Conservation (phyloP, 1,284 basidiomycete species). For the Trichosporon sp. region DNA sequence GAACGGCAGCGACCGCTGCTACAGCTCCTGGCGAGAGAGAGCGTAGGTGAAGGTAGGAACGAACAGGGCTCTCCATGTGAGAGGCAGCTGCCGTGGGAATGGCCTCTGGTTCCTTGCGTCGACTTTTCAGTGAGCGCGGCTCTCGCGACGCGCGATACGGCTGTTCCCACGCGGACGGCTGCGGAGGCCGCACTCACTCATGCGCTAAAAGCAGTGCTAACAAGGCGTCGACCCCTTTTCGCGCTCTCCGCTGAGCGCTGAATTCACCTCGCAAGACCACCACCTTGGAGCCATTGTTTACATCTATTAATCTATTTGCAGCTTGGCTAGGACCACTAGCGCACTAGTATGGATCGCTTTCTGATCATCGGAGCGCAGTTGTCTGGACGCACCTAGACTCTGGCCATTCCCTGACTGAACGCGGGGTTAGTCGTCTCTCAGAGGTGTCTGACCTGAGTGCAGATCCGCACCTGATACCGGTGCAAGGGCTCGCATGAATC, state of each 20-base stretch:
- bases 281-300: not conserved
- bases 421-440: not conserved
- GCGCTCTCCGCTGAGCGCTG: not conserved
- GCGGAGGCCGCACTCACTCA: not conserved
- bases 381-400: not conserved
- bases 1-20: not conserved
- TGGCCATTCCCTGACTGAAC: not conserved
- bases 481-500: not conserved
- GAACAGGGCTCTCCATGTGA: not conserved
- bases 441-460: not conserved
- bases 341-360: not conserved
- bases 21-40: not conserved
- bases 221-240: not conserved
- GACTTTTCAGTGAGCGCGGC: not conserved
- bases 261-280: not conserved
- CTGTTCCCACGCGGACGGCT: not conserved
- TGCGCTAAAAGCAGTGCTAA: not conserved
- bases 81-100: not conserved
- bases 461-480: not conserved
- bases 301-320: not conserved
- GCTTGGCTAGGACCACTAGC: not conserved
- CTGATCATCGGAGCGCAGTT: not conserved
- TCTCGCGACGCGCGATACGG: not conserved
- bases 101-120: not conserved
- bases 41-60: not conserved